Evolutionary conservation across 441 rosid genomes (phyloP), one percentile per base, ranked within the genome.

Genomic region (Brassica hybrid): DNA sequence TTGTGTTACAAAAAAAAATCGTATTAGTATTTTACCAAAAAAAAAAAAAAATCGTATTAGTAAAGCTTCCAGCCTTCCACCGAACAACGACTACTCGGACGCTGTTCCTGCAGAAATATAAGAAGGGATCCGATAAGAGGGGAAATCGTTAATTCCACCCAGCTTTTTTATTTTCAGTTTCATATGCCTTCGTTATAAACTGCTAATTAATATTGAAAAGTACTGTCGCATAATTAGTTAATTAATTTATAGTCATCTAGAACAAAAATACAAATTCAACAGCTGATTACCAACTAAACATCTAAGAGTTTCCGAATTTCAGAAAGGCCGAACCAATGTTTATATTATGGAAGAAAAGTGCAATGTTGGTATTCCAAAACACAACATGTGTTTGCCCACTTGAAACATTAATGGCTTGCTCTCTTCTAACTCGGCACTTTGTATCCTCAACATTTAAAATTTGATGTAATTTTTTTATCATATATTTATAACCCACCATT

Each of bases 331-430:
- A 45, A 45, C 34, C 48, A 41, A 41, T 41, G 48, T 41, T 41
- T 41, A 41, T 41, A 41, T 41, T 62, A 23, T 25, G 7, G 58
- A 69, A 38, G 13, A 36, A 17, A 7, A 58, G 30, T 3, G 8
- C 16, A 43, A 25, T 7, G 65, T 52, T 57, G 18, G 57, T 18
- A 58, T 57, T 18, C 60, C 73, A 66, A 57, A 77, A 72, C 81
- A 77, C 52, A 77, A 21, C 81, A n/a, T n/a, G n/a, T n/a, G n/a
- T n/a, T n/a, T n/a, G n/a, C n/a, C n/a, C n/a, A n/a, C n/a, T n/a
- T n/a, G 81, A 72, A 66, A 72, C 81, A 77, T 78, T 67, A 72
- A 60, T 78, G 77, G 67, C 58, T 72, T 72, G 77, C 73, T 78
- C 74, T 60, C 81, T 72, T 72, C 77, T 78, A 78, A 48, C 70